Conservation (phyloP, 257 asterid species). For the Haberlea rhodopensis region DNA sequence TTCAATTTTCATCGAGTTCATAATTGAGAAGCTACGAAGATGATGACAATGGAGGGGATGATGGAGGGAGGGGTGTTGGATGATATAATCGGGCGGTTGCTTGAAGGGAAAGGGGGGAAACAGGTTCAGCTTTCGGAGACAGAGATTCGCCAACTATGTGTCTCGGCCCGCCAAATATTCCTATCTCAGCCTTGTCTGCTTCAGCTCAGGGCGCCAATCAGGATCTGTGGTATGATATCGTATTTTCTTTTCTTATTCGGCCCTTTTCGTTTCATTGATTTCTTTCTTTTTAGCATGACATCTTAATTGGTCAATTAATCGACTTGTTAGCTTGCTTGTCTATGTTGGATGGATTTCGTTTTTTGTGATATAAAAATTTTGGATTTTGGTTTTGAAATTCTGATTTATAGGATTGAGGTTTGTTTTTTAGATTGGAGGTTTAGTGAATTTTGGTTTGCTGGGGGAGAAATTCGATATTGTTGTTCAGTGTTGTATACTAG, state of each 20-base stretch:
- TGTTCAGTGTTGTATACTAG: neutral
- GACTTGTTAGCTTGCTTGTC: no score
- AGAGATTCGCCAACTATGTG: constrained; percentile 95
- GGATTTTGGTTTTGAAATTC: neutral
- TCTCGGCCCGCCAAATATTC: constrained; percentile 74
- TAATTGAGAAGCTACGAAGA: constrained; percentile 25
- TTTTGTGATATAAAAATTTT: neutral
- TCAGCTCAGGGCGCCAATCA: constrained; percentile 64
- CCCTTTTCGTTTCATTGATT: neutral
- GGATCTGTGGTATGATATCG: constrained; percentile 80
- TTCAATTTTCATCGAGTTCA: neutral
- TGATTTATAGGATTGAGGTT: neutral
- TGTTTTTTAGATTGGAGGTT: neutral
- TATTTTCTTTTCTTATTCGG: neutral
- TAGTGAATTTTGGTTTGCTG: neutral
- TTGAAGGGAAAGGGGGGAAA: constrained; percentile 87
- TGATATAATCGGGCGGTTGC: constrained; percentile 66
- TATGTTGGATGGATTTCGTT: neutral
- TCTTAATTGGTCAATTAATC: neutral
- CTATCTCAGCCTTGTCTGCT: constrained; percentile 78
- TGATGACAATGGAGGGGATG: constrained; percentile 84
- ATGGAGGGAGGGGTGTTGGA: constrained; percentile 78
- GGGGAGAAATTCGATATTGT: neutral
- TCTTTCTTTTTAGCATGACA: no score
- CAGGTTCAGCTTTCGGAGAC: constrained; percentile 93